Evolutionary conservation across 495 filamentous ascomycete species (phyloP).

Genomic region (Chaetomium cochliodes): DNA sequence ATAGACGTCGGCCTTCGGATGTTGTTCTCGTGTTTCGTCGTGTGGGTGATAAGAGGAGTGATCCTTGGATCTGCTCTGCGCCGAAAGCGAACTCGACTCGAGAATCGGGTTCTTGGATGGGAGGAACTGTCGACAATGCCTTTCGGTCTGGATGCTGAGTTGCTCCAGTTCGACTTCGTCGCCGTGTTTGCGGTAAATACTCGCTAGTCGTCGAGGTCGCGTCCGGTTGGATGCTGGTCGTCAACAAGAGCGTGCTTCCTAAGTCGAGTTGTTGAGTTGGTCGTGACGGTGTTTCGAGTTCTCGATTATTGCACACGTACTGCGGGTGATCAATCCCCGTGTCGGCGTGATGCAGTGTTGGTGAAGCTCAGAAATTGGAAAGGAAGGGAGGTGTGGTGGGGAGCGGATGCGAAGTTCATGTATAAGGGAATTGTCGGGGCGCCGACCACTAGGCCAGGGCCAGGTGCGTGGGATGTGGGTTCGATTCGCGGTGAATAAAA

Average conservation of each 20-base stretch:
- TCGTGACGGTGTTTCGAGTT: background rate
- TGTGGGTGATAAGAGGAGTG: conserved; percentile 24
- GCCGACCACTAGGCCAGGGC: conserved; percentile 22
- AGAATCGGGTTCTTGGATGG: background rate
- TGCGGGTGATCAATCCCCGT: conserved; percentile 12
- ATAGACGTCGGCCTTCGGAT: conserved; percentile 22
- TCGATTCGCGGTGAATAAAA: conserved; percentile 30
- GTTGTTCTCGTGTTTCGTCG: conserved; percentile 1
- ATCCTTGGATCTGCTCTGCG: conserved; percentile 38
- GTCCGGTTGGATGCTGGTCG: background rate
- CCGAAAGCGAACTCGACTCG: conserved; percentile 27
- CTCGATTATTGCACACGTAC: conserved; percentile 3
- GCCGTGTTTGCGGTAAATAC: background rate
- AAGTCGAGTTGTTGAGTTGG: conserved; percentile 4
- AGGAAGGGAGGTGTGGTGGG: conserved; percentile 35
- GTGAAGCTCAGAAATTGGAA: conserved; percentile 24
- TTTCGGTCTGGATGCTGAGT: background rate
- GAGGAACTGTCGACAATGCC: background rate
- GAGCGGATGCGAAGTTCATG: conserved; percentile 35
- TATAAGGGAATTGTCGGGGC: conserved; percentile 34
- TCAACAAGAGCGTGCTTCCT: conserved; percentile 4
- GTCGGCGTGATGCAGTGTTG: conserved; percentile 21
- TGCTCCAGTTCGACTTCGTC: background rate
- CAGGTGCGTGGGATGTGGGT: conserved; percentile 30
- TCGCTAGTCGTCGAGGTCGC: conserved; percentile 3